These are phyloP conservation scores for Pseudoneurospora amorphoporcata DNA, from an alignment of 495 filamentous ascomycete genomes.

Conservation along the genomic window DNA sequence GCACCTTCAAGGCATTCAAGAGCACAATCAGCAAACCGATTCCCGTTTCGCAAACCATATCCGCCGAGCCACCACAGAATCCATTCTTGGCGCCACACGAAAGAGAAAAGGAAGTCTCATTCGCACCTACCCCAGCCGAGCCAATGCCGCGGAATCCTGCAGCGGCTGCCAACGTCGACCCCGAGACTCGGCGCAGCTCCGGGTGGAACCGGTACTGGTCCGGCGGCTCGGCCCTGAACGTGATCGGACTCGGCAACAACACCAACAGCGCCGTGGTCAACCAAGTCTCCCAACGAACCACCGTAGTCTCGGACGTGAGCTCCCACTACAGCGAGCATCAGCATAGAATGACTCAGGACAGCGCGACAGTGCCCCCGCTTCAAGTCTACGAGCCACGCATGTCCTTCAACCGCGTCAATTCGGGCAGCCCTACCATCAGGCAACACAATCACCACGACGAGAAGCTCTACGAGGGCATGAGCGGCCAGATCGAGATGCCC, in stretches of 20 bases:
- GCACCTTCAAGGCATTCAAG: constrained; percentile 43
- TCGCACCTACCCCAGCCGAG: constrained; percentile 24
- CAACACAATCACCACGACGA: constrained; percentile 25
- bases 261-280: constrained; percentile 1
- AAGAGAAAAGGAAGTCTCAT: constrained; percentile 29
- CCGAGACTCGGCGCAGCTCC: constrained; percentile 39
- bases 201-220: constrained; percentile 55
- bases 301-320: constrained; percentile 33
- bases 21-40: constrained; percentile 45
- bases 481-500: constrained; percentile 47
- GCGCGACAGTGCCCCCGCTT: constrained; percentile 44
- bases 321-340: constrained; percentile 42
- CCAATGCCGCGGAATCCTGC: constrained; percentile 26
- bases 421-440: constrained; percentile 58
- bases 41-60: constrained; percentile 13
- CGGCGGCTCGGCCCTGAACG: constrained; percentile 41
- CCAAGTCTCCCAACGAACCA: constrained; percentile 31
- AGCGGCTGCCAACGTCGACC: constrained; percentile 10
- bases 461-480: constrained; percentile 45
- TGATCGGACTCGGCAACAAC: constrained; percentile 37
- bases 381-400: constrained; percentile 36
- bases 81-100: constrained; percentile 19
- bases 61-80: constrained; percentile 6
- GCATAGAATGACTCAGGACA: constrained; percentile 41
- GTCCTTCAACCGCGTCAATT: constrained; percentile 48